phyloP scores from a whole-genome alignment of 1,284 basidiomycete genomes.

The Tetrapyrgos nigripes region DNA sequence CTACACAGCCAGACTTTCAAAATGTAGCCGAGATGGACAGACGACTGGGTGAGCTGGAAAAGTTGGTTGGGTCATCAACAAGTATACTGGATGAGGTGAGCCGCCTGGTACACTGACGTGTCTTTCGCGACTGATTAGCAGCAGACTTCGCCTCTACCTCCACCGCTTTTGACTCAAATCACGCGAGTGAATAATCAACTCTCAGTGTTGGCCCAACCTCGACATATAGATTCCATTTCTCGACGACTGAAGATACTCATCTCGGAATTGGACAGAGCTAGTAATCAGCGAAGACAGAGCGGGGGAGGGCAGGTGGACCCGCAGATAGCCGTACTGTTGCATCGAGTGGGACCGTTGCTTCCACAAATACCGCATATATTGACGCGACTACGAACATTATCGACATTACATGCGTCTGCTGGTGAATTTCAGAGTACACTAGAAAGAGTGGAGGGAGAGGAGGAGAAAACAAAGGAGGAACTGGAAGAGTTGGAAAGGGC shows the following conservation, averaged over 20 bases:
- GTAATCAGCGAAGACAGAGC: conserved; percentile 48
- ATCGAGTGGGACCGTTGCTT: conserved; percentile 85
- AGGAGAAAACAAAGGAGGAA: conserved; percentile 64
- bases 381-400: conserved; percentile 84
- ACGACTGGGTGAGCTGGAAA: conserved; percentile 82
- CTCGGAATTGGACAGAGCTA: conserved; percentile 90
- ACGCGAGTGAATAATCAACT: conserved; percentile 87
- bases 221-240: conserved; percentile 96
- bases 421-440: conserved; percentile 78
- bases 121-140: neutral
- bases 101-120: neutral
- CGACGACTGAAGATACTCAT: conserved; percentile 92
- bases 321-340: conserved; percentile 76
- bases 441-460: conserved; percentile 74
- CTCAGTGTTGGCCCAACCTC: conserved; percentile 90
- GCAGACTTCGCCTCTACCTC: conserved; percentile 70
- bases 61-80: conserved; percentile 77
- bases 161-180: conserved; percentile 84
- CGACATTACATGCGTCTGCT: conserved; percentile 84
- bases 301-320: conserved; percentile 56
- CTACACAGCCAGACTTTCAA: conserved; percentile 46
- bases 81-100: conserved; percentile 75
- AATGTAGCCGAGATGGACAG: conserved; percentile 76
- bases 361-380: conserved; percentile 94
- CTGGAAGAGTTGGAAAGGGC: conserved; percentile 75